Evolutionary conservation across 78 protist species (phyloP).

Genomic region (Chrysochromulina parva): DNA sequence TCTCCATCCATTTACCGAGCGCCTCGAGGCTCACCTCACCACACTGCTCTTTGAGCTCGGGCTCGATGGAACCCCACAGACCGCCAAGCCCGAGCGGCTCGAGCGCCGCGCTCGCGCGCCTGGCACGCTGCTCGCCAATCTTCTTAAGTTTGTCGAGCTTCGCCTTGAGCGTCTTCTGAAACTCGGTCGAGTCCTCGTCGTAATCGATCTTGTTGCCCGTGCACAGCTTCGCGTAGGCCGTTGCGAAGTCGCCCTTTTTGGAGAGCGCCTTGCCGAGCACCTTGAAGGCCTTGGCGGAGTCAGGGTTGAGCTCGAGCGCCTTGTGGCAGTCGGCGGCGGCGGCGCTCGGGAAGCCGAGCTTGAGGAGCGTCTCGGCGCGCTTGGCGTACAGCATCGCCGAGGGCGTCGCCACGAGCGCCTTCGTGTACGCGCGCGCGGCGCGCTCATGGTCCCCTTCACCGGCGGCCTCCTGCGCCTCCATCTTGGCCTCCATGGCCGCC

Average conservation of each 20-base stretch:
- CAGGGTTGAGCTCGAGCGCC: constrained; percentile 47
- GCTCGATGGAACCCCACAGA: no score
- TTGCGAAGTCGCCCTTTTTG: neutral
- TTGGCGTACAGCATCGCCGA: neutral
- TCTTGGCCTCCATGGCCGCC: neutral
- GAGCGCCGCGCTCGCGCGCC: no score
- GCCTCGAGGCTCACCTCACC: no score
- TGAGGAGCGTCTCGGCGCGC: neutral
- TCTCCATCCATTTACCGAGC: no score
- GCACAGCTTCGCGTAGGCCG: constrained; percentile 3
- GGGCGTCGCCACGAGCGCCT: neutral
- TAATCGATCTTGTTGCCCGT: constrained; percentile 33
- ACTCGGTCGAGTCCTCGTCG: constrained; percentile 32
- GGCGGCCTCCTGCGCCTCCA: neutral
- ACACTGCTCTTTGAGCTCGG: no score
- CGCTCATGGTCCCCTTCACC: neutral
- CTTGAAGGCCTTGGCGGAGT: constrained; percentile 50
- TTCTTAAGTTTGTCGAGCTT: neutral
- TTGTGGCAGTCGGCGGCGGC: constrained; percentile 28
- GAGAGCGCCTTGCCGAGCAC: constrained; percentile 13
- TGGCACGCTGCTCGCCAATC: neutral
- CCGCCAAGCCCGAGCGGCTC: no score
- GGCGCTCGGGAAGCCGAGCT: neutral
- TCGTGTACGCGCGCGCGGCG: neutral
- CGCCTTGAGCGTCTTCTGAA: constrained; percentile 12